Conservation (phyloP, 2,329 filamentous ascomycete genomes). For the Botrytis squamosa region DNA sequence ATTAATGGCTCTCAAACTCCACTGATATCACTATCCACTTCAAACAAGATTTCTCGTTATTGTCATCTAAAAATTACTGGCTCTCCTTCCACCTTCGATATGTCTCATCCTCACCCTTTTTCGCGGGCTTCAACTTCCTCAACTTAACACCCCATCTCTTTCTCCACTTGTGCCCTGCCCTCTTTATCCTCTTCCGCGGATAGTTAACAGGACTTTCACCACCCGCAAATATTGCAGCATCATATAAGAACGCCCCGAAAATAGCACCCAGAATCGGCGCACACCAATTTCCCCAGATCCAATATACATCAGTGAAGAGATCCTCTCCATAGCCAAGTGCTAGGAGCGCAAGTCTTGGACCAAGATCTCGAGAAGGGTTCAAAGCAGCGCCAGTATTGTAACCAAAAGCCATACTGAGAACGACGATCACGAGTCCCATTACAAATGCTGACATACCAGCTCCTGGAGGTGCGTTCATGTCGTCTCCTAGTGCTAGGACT, state of each 20-base stretch:
- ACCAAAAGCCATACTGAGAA: conserved; percentile 43
- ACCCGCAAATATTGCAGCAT: conserved; percentile 50
- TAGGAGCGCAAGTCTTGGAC: conserved; percentile 47
- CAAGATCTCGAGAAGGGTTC: conserved; percentile 51
- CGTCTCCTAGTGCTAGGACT: conserved; percentile 47
- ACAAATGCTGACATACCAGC: conserved; percentile 53
- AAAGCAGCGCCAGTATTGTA: conserved; percentile 49
- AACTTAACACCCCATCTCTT: conserved; percentile 33
- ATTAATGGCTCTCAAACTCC: not conserved
- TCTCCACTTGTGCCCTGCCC: conserved; percentile 47
- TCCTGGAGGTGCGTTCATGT: conserved; percentile 48
- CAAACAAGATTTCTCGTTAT: not conserved
- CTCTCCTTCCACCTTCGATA: conserved; percentile 6
- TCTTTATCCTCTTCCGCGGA: conserved; percentile 44
- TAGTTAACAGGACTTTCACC: conserved; percentile 53
- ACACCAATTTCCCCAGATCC: conserved; percentile 46
- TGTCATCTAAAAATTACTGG: not conserved
- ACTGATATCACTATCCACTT: not conserved
- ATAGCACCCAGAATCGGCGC: conserved; percentile 43
- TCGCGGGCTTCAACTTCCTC: conserved; percentile 18
- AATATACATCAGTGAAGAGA: conserved; percentile 45
- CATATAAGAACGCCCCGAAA: conserved; percentile 50
- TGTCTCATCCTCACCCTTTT: conserved; percentile 1
- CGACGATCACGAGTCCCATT: conserved; percentile 45
- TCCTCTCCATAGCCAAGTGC: conserved; percentile 46